Evolutionary conservation across 345 rosid genomes (phyloP).

Genomic region (Populus euphratica): DNA sequence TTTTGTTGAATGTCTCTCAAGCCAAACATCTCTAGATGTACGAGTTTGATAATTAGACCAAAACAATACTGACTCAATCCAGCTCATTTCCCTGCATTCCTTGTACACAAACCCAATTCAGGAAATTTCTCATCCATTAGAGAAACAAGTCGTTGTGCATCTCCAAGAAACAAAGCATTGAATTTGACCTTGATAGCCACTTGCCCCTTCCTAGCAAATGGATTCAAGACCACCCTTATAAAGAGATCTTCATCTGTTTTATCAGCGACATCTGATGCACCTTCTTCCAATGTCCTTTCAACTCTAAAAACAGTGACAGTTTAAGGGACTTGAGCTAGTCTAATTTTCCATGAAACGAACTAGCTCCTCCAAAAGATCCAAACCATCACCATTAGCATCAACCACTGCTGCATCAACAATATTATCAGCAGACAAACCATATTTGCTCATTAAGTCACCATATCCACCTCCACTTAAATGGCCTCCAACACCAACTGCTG

Average conservation of each 20-base stretch:
- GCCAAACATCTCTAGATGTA: conserved; percentile 15
- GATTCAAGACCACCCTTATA: conserved; percentile 3
- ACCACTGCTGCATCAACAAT: no score
- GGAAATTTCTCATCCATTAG: background rate
- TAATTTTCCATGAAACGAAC: conserved; percentile 10
- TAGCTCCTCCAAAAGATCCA: conserved; percentile 6
- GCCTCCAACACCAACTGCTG: conserved; percentile 12
- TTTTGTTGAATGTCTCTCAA: background rate
- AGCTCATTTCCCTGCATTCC: conserved; percentile 9
- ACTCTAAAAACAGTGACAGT: conserved; percentile 5
- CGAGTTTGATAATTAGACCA: conserved; percentile 21
- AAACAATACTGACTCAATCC: conserved; percentile 21
- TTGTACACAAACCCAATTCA: background rate
- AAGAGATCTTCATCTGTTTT: conserved; percentile 5
- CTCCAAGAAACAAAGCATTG: conserved; percentile 5
- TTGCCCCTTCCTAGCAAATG: background rate
- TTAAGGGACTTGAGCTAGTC: background rate
- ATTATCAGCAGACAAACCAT: no score
- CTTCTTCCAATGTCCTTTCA: conserved; percentile 6
- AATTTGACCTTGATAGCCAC: conserved; percentile 2
- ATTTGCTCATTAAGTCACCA: no score
- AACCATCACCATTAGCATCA: no score
- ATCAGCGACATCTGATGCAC: conserved; percentile 4
- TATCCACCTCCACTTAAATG: conserved; percentile 7
- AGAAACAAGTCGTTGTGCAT: background rate